Percentiles rank a stretch among this genome's conserved stretches.
phyloP scores from a whole-genome alignment of 2,329 filamentous ascomycete genomes.

The Atkinsonella hypoxylon region DNA sequence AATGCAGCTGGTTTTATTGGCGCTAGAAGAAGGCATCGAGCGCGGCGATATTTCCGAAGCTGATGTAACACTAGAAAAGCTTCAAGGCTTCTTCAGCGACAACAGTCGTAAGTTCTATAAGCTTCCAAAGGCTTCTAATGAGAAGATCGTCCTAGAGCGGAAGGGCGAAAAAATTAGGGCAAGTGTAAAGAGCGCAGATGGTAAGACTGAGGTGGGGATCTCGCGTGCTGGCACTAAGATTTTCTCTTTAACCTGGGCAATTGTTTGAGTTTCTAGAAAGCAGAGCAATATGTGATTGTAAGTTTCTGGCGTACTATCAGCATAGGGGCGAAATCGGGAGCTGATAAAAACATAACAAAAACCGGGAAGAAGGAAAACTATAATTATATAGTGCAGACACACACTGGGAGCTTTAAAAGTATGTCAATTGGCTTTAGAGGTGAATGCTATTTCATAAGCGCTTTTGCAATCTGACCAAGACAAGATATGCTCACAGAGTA shows the following conservation, averaged over 20 bases:
- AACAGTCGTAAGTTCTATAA: conserved; percentile 44
- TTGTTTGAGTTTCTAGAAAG: background rate
- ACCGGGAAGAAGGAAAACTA: background rate
- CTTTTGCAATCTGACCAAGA: too few species aligned
- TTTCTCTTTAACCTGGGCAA: conserved; percentile 28
- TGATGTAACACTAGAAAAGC: conserved; percentile 41
- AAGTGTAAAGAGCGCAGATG: conserved; percentile 27
- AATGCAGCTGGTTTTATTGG: conserved; percentile 48
- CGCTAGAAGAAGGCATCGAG: conserved; percentile 48
- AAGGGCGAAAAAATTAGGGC: conserved; percentile 27
- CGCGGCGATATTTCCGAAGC: conserved; percentile 37
- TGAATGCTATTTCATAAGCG: too few species aligned
- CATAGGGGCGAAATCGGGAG: background rate
- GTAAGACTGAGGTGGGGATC: conserved; percentile 30
- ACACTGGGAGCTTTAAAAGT: too few species aligned
- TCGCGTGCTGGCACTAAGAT: conserved; percentile 29
- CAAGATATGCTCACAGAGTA: background rate
- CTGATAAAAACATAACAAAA: background rate
- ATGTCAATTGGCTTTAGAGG: too few species aligned
- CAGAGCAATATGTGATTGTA: background rate
- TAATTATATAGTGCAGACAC: too few species aligned
- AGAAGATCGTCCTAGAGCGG: conserved; percentile 26
- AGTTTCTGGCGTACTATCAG: background rate
- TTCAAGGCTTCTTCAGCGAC: conserved; percentile 41
- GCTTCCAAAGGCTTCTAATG: conserved; percentile 17